A percentile compares a stretch with the other conserved stretches of the same genome.
Conservation (phyloP, 2,329 filamentous ascomycete genomes). For the Hypomyces rosellus region DNA sequence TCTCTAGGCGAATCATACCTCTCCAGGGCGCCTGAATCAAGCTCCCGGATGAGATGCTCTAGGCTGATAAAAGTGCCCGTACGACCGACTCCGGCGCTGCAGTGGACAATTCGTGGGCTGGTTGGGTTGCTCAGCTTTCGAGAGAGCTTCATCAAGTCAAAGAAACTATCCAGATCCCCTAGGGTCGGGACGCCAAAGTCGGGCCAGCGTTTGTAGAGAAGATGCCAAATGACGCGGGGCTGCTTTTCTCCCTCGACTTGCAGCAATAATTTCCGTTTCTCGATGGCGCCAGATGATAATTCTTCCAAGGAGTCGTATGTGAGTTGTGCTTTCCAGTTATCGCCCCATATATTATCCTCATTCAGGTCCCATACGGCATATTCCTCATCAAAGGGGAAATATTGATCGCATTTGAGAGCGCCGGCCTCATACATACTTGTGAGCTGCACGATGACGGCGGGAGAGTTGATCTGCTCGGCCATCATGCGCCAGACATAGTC, state of each 20-base stretch:
- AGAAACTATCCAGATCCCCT: constrained; percentile 60
- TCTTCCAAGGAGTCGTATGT: constrained; percentile 58
- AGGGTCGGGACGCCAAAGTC: constrained; percentile 78
- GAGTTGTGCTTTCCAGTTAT: constrained; percentile 63
- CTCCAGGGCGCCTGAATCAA: constrained; percentile 66
- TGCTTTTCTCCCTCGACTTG: constrained; percentile 40
- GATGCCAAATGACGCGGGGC: constrained; percentile 67
- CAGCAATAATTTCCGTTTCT: constrained; percentile 67
- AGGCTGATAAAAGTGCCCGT: constrained; percentile 94
- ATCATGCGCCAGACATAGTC: constrained; percentile 96
- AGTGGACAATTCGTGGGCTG: constrained; percentile 72
- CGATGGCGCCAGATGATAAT: constrained; percentile 51
- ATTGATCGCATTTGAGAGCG: constrained; percentile 80
- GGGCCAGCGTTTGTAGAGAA: constrained; percentile 82
- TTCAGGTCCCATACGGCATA: constrained; percentile 53
- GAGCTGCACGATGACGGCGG: constrained; percentile 87
- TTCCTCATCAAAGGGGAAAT: constrained; percentile 63
- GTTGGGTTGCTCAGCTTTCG: constrained; percentile 47
- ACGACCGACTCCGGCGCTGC: constrained; percentile 87
- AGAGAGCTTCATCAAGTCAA: constrained; percentile 64
- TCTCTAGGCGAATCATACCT: constrained; percentile 31
- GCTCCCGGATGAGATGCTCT: constrained; percentile 81
- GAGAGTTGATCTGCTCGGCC: constrained; percentile 64
- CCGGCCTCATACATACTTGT: constrained; percentile 78
- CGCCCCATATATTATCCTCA: constrained; percentile 56